Percentiles rank a stretch among this genome's conserved stretches.
Evolutionary conservation across 345 rosid species (phyloP).

Genomic region (Psidium friedrichsthalianum): DNA sequence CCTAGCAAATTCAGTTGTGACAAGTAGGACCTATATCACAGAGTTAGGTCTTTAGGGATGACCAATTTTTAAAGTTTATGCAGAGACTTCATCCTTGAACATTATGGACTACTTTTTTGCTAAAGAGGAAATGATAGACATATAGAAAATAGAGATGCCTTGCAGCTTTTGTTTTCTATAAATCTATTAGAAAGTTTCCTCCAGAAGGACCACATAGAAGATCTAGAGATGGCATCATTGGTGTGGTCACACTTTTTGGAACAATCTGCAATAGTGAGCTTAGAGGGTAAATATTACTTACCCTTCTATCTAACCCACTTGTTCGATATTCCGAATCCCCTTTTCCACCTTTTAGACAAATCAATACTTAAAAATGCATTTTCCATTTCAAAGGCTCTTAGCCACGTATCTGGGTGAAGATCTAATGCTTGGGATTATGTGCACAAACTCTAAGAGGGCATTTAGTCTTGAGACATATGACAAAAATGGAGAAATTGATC

Average conservation of each 20-base stretch:
- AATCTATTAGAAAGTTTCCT: background rate
- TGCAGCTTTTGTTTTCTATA: constrained; percentile 35
- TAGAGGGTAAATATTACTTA: constrained; percentile 32
- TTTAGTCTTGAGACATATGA: no score
- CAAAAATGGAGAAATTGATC: no score
- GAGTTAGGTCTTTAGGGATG: constrained; percentile 13
- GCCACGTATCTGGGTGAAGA: constrained; percentile 62
- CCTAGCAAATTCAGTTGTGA: background rate
- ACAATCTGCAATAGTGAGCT: constrained; percentile 25
- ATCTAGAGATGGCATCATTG: constrained; percentile 23
- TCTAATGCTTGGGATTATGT: constrained; percentile 53
- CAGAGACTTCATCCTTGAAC: constrained; percentile 6
- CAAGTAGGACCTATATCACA: background rate
- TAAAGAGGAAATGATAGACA: constrained; percentile 29
- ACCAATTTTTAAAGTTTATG: background rate
- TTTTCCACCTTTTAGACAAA: background rate
- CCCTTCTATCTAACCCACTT: background rate
- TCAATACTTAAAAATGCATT: background rate
- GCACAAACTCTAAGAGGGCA: no score
- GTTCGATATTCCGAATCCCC: background rate
- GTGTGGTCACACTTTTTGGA: constrained; percentile 52
- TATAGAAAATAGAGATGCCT: constrained; percentile 15
- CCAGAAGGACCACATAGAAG: background rate
- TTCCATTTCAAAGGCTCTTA: constrained; percentile 25
- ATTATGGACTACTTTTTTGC: constrained; percentile 13